phyloP scores from a whole-genome alignment of 164 flowering plant species.

The Umbilicus rupestris region DNA sequence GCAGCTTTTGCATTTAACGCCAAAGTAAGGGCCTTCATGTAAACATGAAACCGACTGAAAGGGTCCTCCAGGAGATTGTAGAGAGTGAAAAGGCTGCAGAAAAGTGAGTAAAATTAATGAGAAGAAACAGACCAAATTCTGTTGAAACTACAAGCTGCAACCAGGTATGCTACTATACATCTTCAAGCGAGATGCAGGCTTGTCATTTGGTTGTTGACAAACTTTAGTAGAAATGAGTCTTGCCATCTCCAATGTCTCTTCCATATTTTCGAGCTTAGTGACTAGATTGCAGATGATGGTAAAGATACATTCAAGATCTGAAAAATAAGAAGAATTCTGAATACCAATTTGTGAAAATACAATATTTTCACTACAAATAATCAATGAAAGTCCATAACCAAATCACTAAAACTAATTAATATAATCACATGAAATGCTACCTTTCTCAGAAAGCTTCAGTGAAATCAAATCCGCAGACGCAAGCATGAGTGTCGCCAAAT shows the following conservation, averaged over 20 bases:
- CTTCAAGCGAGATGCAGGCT: conserved; percentile 79
- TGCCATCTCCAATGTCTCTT: conserved; percentile 74
- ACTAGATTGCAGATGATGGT: conserved; percentile 84
- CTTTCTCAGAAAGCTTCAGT: conserved; percentile 80
- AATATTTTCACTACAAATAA: background rate
- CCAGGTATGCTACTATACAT: conserved; percentile 36
- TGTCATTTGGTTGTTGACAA: conserved; percentile 64
- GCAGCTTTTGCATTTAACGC: conserved; percentile 67
- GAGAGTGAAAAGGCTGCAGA: conserved; percentile 73
- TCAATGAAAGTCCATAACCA: too few species aligned
- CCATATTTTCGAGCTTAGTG: conserved; percentile 53
- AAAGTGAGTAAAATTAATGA: conserved; percentile 14
- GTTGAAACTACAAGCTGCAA: background rate
- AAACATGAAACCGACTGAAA: conserved; percentile 64
- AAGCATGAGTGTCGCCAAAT: conserved; percentile 73
- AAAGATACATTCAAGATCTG: conserved; percentile 85
- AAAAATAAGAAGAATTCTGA: background rate
- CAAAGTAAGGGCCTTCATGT: conserved; percentile 70
- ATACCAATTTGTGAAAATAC: background rate
- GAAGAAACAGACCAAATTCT: background rate
- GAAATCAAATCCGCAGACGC: conserved; percentile 78
- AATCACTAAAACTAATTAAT: background rate
- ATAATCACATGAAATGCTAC: conserved; percentile 18
- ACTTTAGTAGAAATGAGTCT: conserved; percentile 59
- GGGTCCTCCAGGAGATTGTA: conserved; percentile 82